Evolutionary conservation across 768 basidiomycete genomes (phyloP).

Genomic region (Mycena filopes): DNA sequence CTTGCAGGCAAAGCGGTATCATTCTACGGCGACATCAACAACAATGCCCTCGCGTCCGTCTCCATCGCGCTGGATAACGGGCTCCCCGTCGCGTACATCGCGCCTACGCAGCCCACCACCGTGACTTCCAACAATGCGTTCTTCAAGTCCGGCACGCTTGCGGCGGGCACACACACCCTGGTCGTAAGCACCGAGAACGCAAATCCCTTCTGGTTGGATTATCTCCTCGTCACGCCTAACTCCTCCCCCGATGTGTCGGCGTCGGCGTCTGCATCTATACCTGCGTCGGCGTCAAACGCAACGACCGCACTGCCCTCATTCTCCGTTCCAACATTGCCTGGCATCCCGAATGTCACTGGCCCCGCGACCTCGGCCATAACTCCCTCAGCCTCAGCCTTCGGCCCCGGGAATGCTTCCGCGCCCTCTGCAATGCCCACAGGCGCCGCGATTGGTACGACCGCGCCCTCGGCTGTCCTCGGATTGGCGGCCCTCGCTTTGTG

Average conservation of each 20-base stretch:
- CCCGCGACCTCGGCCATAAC: too few species aligned
- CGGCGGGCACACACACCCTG: conserved; percentile 17
- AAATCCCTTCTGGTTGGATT: conserved; percentile 22
- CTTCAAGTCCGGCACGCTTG: conserved; percentile 17
- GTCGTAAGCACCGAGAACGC: conserved; percentile 11
- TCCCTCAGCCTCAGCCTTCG: too few species aligned
- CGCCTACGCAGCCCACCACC: not conserved
- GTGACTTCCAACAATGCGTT: conserved; percentile 11
- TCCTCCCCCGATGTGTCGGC: not conserved
- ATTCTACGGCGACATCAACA: conserved; percentile 1
- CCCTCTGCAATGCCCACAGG: too few species aligned
- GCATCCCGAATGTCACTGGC: too few species aligned
- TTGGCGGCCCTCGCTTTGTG: too few species aligned
- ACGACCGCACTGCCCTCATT: too few species aligned
- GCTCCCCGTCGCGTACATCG: not conserved
- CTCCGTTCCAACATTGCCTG: too few species aligned
- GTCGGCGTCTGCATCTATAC: too few species aligned
- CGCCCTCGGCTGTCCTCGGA: too few species aligned
- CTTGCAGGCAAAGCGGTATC: conserved; percentile 5
- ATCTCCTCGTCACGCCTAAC: conserved; percentile 20
- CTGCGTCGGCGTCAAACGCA: too few species aligned
- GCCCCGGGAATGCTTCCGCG: too few species aligned
- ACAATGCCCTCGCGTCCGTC: not conserved
- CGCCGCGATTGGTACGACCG: too few species aligned
- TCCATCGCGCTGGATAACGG: conserved; percentile 17